These are phyloP conservation scores for Danielozyma ontarioensis DNA, from an alignment of 805 yeast genomes.

Conservation along the genomic window DNA sequence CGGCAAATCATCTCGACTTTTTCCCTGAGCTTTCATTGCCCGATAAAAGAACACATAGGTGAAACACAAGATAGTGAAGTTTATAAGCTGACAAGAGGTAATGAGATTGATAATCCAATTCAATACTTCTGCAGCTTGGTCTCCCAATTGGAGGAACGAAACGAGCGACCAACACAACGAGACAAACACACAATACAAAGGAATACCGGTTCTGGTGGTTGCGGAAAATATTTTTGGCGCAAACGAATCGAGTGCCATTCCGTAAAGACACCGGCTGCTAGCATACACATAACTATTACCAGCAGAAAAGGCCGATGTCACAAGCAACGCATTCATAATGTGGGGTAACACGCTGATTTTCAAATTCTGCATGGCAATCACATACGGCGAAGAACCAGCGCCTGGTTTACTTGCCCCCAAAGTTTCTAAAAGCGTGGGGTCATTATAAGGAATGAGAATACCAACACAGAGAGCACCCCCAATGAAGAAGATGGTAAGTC, in stretches of 20 bases:
- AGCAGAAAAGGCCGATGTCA: conserved; percentile 15
- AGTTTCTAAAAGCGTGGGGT: not conserved
- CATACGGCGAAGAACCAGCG: conserved; percentile 16
- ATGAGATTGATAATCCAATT: conserved; percentile 30
- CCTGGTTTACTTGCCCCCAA: conserved; percentile 8
- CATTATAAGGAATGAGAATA: conserved; percentile 6
- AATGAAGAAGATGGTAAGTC: conserved; percentile 14
- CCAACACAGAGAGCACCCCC: conserved; percentile 17
- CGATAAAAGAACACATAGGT: conserved; percentile 20
- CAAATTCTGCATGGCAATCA: conserved; percentile 17
- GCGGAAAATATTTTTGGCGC: conserved; percentile 12
- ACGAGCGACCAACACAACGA: conserved; percentile 12
- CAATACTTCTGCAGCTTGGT: conserved; percentile 17
- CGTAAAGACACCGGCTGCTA: conserved; percentile 12
- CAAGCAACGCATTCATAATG: conserved; percentile 12
- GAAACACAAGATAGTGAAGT: conserved; percentile 23
- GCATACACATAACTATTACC: conserved; percentile 16
- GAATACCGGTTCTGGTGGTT: conserved; percentile 14
- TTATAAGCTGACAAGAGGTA: conserved; percentile 26
- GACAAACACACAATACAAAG: conserved; percentile 12
- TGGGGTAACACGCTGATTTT: conserved; percentile 13
- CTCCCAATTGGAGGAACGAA: conserved; percentile 13
- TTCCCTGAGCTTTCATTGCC: conserved; percentile 39
- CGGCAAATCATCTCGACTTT: conserved; percentile 26
- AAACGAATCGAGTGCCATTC: conserved; percentile 13